These are phyloP conservation scores for Lophium mytilinum DNA, from an alignment of 495 filamentous ascomycete genomes.

Conservation along the genomic window DNA sequence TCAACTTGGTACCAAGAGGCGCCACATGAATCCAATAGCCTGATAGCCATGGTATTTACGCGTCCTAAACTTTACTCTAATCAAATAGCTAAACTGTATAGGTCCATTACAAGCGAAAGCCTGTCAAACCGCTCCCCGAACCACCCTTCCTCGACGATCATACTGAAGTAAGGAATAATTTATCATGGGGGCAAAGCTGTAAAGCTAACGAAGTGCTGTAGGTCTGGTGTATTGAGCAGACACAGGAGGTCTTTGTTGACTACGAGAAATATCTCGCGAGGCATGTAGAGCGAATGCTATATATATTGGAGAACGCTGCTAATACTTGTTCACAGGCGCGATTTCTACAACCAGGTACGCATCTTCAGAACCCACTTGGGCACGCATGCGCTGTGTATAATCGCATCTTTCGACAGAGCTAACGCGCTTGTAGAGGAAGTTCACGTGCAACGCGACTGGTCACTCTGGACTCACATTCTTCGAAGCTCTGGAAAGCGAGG, in stretches of 20 bases:
- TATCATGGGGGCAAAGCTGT: not conserved
- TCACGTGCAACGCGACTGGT: constrained; percentile 91
- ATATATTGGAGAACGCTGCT: not conserved
- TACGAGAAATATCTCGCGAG: constrained; percentile 83
- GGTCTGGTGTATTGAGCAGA: constrained; percentile 88
- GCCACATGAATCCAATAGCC: constrained; percentile 4
- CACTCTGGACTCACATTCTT: constrained; percentile 92
- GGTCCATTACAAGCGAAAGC: constrained; percentile 95
- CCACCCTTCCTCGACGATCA: constrained; percentile 72
- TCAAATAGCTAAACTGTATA: constrained; percentile 31
- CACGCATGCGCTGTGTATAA: no score
- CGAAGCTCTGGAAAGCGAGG: constrained; percentile 87
- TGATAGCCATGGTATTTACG: constrained; percentile 32
- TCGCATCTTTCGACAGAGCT: not conserved
- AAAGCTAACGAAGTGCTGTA: constrained; percentile 32
- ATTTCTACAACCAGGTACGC: constrained; percentile 82
- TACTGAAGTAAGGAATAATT: constrained; percentile 54
- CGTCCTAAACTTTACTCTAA: constrained; percentile 1
- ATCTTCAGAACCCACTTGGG: not conserved
- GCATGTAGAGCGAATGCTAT: constrained; percentile 38
- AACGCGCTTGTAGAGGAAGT: constrained; percentile 54
- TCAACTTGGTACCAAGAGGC: not conserved
- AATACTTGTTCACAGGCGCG: constrained; percentile 48
- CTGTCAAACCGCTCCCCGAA: constrained; percentile 70
- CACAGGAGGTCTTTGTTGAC: constrained; percentile 78